Conservation (phyloP, 495 filamentous ascomycete genomes). For the Annulohypoxylon moriforme region DNA sequence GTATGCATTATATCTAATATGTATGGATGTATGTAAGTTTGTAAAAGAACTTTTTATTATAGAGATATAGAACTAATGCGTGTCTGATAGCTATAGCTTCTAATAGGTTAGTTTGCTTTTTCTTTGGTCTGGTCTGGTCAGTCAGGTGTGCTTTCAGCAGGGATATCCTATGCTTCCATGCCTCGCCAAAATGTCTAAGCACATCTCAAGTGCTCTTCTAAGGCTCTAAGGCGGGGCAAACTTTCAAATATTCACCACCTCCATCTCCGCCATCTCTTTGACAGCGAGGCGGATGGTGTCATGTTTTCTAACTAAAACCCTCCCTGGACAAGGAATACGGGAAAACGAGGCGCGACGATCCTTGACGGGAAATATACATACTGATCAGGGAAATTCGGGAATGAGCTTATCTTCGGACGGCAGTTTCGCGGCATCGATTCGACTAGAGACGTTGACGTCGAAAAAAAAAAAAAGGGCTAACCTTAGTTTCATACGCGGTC, state of each 20-base stretch:
- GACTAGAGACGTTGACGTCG: neutral
- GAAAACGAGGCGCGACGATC: slow-evolving; percentile 35
- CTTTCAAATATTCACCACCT: neutral
- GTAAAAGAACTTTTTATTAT: neutral
- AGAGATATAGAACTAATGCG: slow-evolving; percentile 4
- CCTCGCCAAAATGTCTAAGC: slow-evolving; percentile 10
- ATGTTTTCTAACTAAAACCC: slow-evolving; percentile 6
- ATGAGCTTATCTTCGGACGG: slow-evolving; percentile 10
- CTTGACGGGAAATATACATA: slow-evolving; percentile 16
- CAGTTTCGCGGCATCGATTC: slow-evolving; percentile 4
- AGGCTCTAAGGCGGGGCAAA: slow-evolving; percentile 27
- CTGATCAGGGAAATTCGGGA: neutral
- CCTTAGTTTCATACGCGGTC: slow-evolving; percentile 13
- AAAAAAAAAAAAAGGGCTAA: neutral
- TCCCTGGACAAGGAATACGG: slow-evolving; percentile 12
- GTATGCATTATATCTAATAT: neutral
- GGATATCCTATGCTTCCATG: slow-evolving; percentile 15
- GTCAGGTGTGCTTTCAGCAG: slow-evolving; percentile 29
- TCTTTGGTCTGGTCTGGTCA: slow-evolving; percentile 2
- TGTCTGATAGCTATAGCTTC: neutral
- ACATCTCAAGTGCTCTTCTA: slow-evolving; percentile 12
- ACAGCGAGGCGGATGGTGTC: slow-evolving; percentile 21
- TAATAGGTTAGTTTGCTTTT: slow-evolving; percentile 29
- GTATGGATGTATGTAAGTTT: neutral
- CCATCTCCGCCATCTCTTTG: slow-evolving; percentile 20